These are phyloP conservation scores for Xylaria hypoxylon DNA, from an alignment of 2,329 filamentous ascomycete genomes.

Conservation along the genomic window DNA sequence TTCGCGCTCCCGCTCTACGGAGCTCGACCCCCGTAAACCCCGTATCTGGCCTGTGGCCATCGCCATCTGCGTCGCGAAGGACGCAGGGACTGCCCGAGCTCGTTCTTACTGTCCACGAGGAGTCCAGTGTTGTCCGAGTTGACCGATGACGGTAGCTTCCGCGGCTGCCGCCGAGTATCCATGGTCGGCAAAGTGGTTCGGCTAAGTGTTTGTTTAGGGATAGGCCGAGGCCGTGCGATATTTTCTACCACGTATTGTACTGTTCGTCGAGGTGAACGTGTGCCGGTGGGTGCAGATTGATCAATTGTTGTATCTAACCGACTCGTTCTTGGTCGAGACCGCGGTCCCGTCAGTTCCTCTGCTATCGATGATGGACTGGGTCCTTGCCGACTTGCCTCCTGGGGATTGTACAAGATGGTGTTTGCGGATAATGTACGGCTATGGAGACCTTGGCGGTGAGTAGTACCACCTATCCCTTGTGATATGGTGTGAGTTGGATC, in stretches of 20 bases:
- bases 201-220: constrained; percentile 68
- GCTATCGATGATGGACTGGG: constrained; percentile 59
- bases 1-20: constrained; percentile 52
- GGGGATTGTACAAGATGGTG: constrained; percentile 86
- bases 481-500: constrained; percentile 52
- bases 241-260: constrained; percentile 56
- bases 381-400: constrained; percentile 54
- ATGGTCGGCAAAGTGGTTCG: constrained; percentile 66
- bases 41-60: constrained; percentile 74
- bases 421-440: constrained; percentile 81
- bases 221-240: constrained; percentile 66
- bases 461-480: constrained; percentile 46
- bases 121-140: constrained; percentile 73
- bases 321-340: constrained; percentile 54
- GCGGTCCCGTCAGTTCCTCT: constrained; percentile 50
- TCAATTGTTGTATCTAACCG: constrained; percentile 54
- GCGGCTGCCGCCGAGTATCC: constrained; percentile 55
- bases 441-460: constrained; percentile 64
- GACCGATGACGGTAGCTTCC: constrained; percentile 64
- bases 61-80: constrained; percentile 84
- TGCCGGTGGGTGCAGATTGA: constrained; percentile 53
- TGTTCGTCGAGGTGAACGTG: constrained; percentile 61
- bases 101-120: constrained; percentile 66
- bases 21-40: constrained; percentile 51
- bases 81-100: constrained; percentile 75